phyloP scores from a whole-genome alignment of 2,329 filamentous ascomycete genomes.

The Fusarium verticillioides region DNA sequence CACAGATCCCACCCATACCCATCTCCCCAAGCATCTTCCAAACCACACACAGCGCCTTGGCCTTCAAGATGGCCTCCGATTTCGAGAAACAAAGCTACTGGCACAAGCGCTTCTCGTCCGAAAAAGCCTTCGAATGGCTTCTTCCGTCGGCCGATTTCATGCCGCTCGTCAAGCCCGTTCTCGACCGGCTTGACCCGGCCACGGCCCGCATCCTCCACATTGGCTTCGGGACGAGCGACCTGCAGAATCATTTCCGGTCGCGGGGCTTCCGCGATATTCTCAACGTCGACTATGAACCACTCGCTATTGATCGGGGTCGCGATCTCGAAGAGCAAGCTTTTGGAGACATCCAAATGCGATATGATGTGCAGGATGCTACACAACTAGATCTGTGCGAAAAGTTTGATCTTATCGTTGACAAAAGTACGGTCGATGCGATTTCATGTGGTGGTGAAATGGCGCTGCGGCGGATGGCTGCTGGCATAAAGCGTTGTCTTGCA shows the following conservation, averaged over 20 bases:
- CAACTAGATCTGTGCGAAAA: constrained; percentile 43
- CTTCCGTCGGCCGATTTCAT: constrained; percentile 55
- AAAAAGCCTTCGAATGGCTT: constrained; percentile 62
- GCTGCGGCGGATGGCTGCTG: constrained; percentile 52
- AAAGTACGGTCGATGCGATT: constrained; percentile 61
- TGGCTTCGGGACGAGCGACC: constrained; percentile 61
- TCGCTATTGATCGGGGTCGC: constrained; percentile 57
- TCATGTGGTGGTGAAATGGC: constrained; percentile 56
- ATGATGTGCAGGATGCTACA: constrained; percentile 59
- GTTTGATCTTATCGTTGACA: constrained; percentile 60
- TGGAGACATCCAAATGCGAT: constrained; percentile 57
- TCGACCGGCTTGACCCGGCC: constrained; percentile 44
- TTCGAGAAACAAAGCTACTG: constrained; percentile 64
- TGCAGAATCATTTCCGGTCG: constrained; percentile 59
- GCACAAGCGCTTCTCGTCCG: constrained; percentile 58
- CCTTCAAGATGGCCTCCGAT: constrained; percentile 47
- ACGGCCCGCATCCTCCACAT: constrained; percentile 56
- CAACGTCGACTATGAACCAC: constrained; percentile 63
- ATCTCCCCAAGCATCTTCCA: constrained; percentile 25
- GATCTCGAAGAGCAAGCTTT: constrained; percentile 55
- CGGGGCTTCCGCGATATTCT: constrained; percentile 56
- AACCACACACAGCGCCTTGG: constrained; percentile 10
- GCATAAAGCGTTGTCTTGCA: constrained; percentile 51
- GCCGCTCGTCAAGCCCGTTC: constrained; percentile 52
- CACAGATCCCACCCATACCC: constrained; percentile 37